Evolutionary conservation across 2,329 filamentous ascomycete genomes (phyloP).

Genomic region (Hirsutella minnesotensis): DNA sequence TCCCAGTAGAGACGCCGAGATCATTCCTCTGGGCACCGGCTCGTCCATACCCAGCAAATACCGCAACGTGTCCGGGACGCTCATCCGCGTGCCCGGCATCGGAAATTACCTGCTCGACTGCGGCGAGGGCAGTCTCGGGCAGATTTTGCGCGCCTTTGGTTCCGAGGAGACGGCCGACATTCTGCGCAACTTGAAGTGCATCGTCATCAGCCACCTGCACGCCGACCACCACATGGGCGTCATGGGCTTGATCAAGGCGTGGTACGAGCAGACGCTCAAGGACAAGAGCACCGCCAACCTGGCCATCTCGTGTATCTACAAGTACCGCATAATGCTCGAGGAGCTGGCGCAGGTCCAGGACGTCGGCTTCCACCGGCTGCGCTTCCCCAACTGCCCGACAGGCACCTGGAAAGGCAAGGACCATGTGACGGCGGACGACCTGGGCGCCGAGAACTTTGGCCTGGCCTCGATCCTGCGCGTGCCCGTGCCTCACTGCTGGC

Average conservation of each 20-base stretch:
- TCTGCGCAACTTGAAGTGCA: conserved; percentile 63
- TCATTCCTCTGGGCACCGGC: conserved; percentile 82
- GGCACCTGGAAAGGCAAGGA: conserved; percentile 12
- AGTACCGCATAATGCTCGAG: conserved; percentile 64
- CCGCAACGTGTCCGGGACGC: conserved; percentile 83
- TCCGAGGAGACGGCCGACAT: conserved; percentile 54
- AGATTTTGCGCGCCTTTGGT: conserved; percentile 64
- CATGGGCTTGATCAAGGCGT: conserved; percentile 68
- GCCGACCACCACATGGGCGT: conserved; percentile 92
- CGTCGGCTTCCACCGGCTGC: conserved; percentile 50
- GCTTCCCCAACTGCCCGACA: conserved; percentile 19
- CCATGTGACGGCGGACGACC: conserved; percentile 21
- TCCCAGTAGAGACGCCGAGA: conserved; percentile 63
- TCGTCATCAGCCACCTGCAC: conserved; percentile 93
- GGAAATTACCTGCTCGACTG: conserved; percentile 89
- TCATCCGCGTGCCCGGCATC: conserved; percentile 70
- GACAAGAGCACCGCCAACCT: conserved; percentile 33
- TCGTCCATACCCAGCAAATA: conserved; percentile 86
- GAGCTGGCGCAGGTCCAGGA: conserved; percentile 75
- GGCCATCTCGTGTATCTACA: conserved; percentile 54
- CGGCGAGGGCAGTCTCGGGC: conserved; percentile 85
- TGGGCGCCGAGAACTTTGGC: conserved; percentile 39
- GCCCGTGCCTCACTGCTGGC: conserved; percentile 66
- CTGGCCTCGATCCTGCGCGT: conserved; percentile 57
- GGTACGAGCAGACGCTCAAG: conserved; percentile 46